Conservation (phyloP, 2,329 filamentous ascomycete genomes). For the Phyllosticta ampelicida region DNA sequence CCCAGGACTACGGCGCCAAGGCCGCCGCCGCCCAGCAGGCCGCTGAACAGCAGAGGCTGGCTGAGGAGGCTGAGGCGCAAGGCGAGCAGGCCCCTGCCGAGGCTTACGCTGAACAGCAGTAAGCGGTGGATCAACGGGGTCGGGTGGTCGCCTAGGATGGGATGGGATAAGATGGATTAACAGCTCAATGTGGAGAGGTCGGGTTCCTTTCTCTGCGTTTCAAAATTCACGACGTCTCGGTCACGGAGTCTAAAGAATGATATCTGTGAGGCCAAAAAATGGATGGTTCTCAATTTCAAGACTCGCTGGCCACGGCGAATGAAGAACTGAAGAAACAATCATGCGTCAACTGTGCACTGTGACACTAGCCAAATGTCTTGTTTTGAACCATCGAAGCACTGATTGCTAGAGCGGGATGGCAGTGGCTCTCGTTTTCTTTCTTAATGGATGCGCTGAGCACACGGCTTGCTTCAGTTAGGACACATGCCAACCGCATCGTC, state of each 20-base stretch:
- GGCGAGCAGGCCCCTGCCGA: slow-evolving; percentile 22
- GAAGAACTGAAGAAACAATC: slow-evolving; percentile 8
- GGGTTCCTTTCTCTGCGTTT: slow-evolving; percentile 8
- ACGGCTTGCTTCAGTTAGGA: too few species aligned
- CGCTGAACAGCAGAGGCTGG: slow-evolving; percentile 48
- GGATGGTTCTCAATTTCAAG: slow-evolving; percentile 9
- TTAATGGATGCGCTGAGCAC: too few species aligned
- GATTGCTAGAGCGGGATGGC: too few species aligned
- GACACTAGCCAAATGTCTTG: too few species aligned
- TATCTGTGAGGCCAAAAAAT: slow-evolving; percentile 10
- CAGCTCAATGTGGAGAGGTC: slow-evolving; percentile 5
- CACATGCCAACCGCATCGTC: too few species aligned
- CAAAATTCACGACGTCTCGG: slow-evolving; percentile 9
- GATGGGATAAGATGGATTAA: neutral
- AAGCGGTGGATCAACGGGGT: slow-evolving; percentile 3
- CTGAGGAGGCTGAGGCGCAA: slow-evolving; percentile 46
- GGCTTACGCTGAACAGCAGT: slow-evolving; percentile 6
- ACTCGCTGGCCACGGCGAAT: slow-evolving; percentile 10
- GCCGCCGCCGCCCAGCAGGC: slow-evolving; percentile 57
- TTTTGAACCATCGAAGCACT: too few species aligned
- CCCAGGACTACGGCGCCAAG: slow-evolving; percentile 99
- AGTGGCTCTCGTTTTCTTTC: too few species aligned
- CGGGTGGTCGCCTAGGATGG: slow-evolving; percentile 2
- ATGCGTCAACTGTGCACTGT: neutral
- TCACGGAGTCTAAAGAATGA: slow-evolving; percentile 10